Evolutionary conservation across 169 alveolate species (phyloP), one percentile per base, ranked within the genome.

Genomic region (Eimeria maxima): DNA sequence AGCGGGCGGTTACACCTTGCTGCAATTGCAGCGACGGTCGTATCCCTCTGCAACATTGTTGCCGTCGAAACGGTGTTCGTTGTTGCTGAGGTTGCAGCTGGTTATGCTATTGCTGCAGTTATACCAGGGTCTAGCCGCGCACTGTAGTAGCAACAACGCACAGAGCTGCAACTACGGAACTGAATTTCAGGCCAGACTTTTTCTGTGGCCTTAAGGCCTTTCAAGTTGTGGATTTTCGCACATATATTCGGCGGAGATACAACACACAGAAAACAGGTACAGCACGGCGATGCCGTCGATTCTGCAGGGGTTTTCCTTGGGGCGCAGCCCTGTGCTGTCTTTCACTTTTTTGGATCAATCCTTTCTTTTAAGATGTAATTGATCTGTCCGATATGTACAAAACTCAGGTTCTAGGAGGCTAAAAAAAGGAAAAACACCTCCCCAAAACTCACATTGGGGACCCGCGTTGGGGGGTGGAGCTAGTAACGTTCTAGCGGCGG

Each of bases 271-370:
- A 45, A 47, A 22, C 24, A 78, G 45, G 24, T 44, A 27, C 67
- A n/a, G 60, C 44, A 24, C 4, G 67, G 67, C 63, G 45, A 76
- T 29, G 65, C 88, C 88, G 88, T 78, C 88, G 88, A 78, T 78
- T 78, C 88, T 78, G 88, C 88, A 3, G 20, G 67, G 87, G 87
- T 44, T 63, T 5, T 42, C 11, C 88, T n/a, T 42, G 53, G 55
- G 83, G 27, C n/a, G 4, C 65, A 24, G 67, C 47, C 47, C 27
- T 45, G 88, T 11, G 67, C 47, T 78, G 88, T 78, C 88, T 78
- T 78, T 44, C 67, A 14, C n/a, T 22, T 3, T 50, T 78, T n/a
- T 10, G 3, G 13, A 29, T 1, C 42, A n/a, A 3, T 10, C 5
- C 24, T 44, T 78, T 24, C 45, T 4, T 42, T 22, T 24, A 47